Base-by-base conservation (phyloP, 768 basidiomycete genomes). In the Mycena metata region DNA sequence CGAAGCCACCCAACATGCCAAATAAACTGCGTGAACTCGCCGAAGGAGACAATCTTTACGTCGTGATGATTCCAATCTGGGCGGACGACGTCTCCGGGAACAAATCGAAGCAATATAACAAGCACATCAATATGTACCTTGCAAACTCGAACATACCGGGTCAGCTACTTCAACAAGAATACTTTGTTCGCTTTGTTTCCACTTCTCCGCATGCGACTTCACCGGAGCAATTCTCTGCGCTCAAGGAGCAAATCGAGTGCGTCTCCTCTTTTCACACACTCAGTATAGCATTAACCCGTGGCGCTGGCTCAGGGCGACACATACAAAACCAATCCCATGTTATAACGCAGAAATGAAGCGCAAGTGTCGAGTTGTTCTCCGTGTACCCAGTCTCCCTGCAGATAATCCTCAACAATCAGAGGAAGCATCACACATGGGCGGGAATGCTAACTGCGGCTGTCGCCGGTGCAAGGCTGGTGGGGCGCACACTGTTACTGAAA, bases 391-490 rank as follows among this genome's bases (percentile, higher is more conserved):
- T 3, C 13, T 75, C 1, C 76, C 73, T 0, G 78, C 76, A 0
- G 79, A 81, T 54, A 83, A 82, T 60, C 82, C 78, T 0, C 77
- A 78, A 70, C 79, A 82, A 55, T 72, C 73, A 0, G 76, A 80
- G 42, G 72, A 72, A 7, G 73, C 74, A 12, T 76, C 74, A 1
- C 83, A 84, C 30, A 79, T 77, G 36, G 83, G 83, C 0, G 59
- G 76, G 0, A 73, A 77, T 13, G 79, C 77, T 3, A 84, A 70
- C 21, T 73, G 71, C 12, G 80, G 83, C 7, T 78, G 80, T 1
- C 51, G 33, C 16, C 51, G 33, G 10, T 54, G 51, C 51, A 33
- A 35, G 17, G 51, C 51, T 19, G 51, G 51, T 4, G 51, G 51
- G 1, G 8, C 51, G 8, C 30, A 73, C 66, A 0, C 61, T 75